Evolutionary conservation across 2,329 filamentous ascomycete species (phyloP), one percentile per base, ranked within the genome.

Genomic region (Ceratocystis harringtonii): DNA sequence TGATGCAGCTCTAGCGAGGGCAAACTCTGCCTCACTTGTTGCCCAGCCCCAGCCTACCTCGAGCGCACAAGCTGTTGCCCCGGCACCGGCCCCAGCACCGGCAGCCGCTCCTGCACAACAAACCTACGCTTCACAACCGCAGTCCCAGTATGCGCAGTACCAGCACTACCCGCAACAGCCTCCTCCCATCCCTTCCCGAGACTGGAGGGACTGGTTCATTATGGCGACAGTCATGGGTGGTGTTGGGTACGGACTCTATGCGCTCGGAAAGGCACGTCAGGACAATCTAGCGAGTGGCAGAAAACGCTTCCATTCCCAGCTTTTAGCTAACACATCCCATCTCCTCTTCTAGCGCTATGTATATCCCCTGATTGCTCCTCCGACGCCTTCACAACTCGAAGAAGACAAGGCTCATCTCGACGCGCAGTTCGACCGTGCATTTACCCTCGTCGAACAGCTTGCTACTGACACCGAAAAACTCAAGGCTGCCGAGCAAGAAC

Each of bases 171-270:
- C 78, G 62, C 80, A 79, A 68, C 77, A 80, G 36, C 77, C 82
- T 2, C 80, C 80, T 1, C 79, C 81, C 65, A 76, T 85, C 1
- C 91, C 91, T 2, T 86, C 85, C 73, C 81, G 94, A 72, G 94
- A 99, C 76, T 99, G 94, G 94, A 84, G 95, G 68, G 94, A 99
- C 74, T 97, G 91, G 89, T 99, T 99, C 76, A 97, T 99, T 75
- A 96, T 97, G 90, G 94, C 94, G 6, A 99, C 94, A 0, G 89
- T 97, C 12, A 87, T 95, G 68, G 88, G 91, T 66, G 90, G 92
- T 61, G 86, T 96, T 22, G 83, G 90, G 48, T 97, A 96, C 72
- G 92, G 92, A 0, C 76, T 96, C 25, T 99, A 94, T 73, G 84
- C 87, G 69, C 82, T 96, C 17, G 89, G 91, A 68, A 95, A 95